Evolutionary conservation across 805 yeast species (phyloP).

Genomic region (Ogataea paradorogensis): DNA sequence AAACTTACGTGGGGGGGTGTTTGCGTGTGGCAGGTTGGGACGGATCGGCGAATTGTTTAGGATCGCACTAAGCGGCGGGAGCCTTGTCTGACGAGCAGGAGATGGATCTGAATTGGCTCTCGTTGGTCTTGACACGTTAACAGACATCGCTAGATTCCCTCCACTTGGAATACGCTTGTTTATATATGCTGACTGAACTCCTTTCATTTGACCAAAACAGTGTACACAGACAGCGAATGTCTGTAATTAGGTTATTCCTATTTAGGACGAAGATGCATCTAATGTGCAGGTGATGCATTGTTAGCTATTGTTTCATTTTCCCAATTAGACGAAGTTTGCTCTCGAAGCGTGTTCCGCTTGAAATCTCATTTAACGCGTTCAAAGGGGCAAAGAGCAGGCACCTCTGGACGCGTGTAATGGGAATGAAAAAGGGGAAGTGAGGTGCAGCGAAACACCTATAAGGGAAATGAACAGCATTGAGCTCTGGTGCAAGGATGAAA

Average conservation of each 20-base stretch:
- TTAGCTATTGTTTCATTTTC: constrained; percentile 2
- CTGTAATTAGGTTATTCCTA: constrained; percentile 4
- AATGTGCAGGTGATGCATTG: not conserved
- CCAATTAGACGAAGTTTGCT: not conserved
- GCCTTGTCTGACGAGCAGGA: constrained; percentile 19
- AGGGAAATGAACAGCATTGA: constrained; percentile 5
- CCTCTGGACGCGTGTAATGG: constrained; percentile 3
- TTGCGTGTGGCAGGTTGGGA: constrained; percentile 1
- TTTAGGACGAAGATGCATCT: constrained; percentile 1
- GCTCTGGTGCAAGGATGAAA: constrained; percentile 1
- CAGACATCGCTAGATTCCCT: constrained; percentile 17
- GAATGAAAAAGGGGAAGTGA: constrained; percentile 1
- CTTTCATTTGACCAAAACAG: constrained; percentile 5
- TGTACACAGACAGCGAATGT: constrained; percentile 9
- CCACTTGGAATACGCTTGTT: constrained; percentile 4
- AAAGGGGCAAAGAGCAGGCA: constrained; percentile 7
- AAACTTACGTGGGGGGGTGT: constrained; percentile 18
- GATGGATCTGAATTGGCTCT: constrained; percentile 29
- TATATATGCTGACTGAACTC: constrained; percentile 3
- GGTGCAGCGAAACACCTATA: not conserved
- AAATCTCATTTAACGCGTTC: constrained; percentile 5
- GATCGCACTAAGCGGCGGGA: constrained; percentile 28
- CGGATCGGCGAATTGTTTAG: constrained; percentile 16
- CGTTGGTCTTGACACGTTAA: constrained; percentile 21
- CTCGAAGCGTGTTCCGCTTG: constrained; percentile 16